Conservation (phyloP, 345 rosid genomes). For the Barbarea vulgaris region DNA sequence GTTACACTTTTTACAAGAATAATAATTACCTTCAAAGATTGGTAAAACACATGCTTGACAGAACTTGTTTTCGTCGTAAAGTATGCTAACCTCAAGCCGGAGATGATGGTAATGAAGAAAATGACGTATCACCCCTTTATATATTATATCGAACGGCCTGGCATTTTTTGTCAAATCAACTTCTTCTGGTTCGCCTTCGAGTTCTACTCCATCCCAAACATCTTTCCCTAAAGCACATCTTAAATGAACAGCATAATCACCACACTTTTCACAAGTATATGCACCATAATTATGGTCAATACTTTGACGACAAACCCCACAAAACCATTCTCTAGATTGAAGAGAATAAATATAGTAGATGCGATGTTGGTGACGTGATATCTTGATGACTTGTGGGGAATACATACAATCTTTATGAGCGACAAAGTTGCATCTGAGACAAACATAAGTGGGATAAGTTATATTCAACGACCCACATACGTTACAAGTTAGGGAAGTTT, state of each 20-base stretch:
- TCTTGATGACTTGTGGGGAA: background rate
- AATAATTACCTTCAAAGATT: too few relatives aligned
- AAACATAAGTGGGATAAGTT: background rate
- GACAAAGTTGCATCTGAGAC: conserved; percentile 6
- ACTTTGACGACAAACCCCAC: conserved; percentile 6
- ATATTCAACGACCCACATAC: background rate
- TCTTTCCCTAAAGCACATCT: background rate
- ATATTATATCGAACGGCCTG: background rate
- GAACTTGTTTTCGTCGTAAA: background rate
- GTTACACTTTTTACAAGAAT: too few relatives aligned
- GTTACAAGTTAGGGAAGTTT: conserved; percentile 4
- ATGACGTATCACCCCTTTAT: background rate
- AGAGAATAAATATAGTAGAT: background rate
- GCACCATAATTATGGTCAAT: background rate
- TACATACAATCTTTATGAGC: background rate
- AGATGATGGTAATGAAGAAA: background rate
- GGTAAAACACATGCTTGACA: too few relatives aligned
- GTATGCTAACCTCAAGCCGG: background rate
- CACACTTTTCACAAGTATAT: background rate
- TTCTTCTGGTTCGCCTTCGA: background rate
- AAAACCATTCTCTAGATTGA: background rate
- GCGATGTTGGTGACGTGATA: conserved; percentile 20
- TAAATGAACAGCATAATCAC: background rate
- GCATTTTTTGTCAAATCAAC: background rate
- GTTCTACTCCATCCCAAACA: conserved; percentile 7